Conservation (phyloP, 2,329 filamentous ascomycete species). For the Calonectria henricotiae region DNA sequence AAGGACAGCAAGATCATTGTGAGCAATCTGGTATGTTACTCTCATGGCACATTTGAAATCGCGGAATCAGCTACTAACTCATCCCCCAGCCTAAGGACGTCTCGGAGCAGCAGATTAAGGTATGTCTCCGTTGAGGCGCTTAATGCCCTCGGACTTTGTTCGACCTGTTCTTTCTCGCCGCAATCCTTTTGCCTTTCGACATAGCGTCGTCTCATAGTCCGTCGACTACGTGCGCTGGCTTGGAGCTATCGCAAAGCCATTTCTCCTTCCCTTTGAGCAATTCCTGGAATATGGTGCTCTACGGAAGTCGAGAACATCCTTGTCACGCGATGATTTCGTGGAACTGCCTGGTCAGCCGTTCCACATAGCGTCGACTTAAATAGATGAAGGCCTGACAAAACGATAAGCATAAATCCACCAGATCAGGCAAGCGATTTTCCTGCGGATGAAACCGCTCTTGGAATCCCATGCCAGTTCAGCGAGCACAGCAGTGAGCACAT, state of each 20-base stretch:
- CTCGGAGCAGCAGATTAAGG: slow-evolving; percentile 98
- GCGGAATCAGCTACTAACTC: slow-evolving; percentile 63
- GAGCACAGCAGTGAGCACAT: slow-evolving; percentile 71
- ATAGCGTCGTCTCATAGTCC: slow-evolving; percentile 46
- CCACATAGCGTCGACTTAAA: slow-evolving; percentile 49
- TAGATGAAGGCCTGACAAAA: slow-evolving; percentile 49
- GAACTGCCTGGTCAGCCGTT: slow-evolving; percentile 71
- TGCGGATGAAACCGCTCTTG: slow-evolving; percentile 51
- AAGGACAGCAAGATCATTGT: slow-evolving; percentile 97
- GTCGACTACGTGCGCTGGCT: slow-evolving; percentile 42
- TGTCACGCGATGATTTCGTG: slow-evolving; percentile 65
- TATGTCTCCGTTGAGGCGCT: slow-evolving; percentile 95
- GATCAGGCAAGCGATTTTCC: slow-evolving; percentile 47
- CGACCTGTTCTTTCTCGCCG: slow-evolving; percentile 69
- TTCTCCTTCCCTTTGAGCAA: slow-evolving; percentile 56
- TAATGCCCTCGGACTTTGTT: slow-evolving; percentile 79
- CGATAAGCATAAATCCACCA: slow-evolving; percentile 46
- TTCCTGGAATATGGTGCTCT: slow-evolving; percentile 54
- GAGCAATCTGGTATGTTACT: slow-evolving; percentile 89
- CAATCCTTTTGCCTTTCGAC: slow-evolving; percentile 57
- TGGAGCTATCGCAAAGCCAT: slow-evolving; percentile 51
- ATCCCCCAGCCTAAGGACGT: slow-evolving; percentile 90
- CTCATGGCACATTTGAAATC: not conserved
- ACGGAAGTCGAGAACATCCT: slow-evolving; percentile 74
- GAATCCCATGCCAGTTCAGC: slow-evolving; percentile 54